Conservation (phyloP, 2,329 filamentous ascomycete species). For the Botrytis pseudocinerea region DNA sequence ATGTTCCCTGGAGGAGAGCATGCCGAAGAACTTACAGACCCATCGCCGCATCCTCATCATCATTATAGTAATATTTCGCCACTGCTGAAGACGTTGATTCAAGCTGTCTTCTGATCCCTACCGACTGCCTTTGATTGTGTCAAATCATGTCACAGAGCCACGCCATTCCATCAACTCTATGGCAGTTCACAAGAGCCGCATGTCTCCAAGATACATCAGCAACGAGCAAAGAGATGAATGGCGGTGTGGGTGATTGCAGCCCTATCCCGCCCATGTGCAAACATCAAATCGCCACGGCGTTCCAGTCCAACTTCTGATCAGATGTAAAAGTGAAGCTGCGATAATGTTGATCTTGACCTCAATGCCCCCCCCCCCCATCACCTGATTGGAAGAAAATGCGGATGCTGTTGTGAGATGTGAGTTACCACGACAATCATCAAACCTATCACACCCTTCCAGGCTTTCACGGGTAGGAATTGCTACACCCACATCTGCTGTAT, state of each 20-base stretch:
- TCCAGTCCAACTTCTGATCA: slow-evolving; percentile 12
- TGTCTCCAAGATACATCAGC: neutral
- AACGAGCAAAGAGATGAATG: slow-evolving; percentile 27
- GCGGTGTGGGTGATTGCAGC: slow-evolving; percentile 32
- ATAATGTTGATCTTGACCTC: neutral
- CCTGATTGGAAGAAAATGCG: slow-evolving; percentile 31
- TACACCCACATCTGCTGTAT: slow-evolving; percentile 17
- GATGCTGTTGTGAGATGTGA: slow-evolving; percentile 29
- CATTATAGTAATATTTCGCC: neutral
- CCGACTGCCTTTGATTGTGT: neutral
- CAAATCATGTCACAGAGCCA: neutral
- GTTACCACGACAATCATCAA: slow-evolving; percentile 28
- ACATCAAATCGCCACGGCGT: slow-evolving; percentile 26
- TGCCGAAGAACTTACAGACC: neutral
- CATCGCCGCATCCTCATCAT: neutral
- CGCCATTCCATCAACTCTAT: neutral
- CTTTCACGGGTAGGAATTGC: slow-evolving; percentile 18
- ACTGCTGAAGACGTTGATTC: neutral
- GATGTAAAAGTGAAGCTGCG: neutral
- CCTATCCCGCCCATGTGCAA: neutral
- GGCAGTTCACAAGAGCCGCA: neutral
- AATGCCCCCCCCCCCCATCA: slow-evolving; percentile 22
- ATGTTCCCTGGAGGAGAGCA: neutral
- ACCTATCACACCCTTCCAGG: neutral
- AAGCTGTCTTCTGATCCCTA: neutral